These are phyloP conservation scores for Pseudopyricularia javanii DNA, from an alignment of 2,329 filamentous ascomycete species.

Conservation along the genomic window DNA sequence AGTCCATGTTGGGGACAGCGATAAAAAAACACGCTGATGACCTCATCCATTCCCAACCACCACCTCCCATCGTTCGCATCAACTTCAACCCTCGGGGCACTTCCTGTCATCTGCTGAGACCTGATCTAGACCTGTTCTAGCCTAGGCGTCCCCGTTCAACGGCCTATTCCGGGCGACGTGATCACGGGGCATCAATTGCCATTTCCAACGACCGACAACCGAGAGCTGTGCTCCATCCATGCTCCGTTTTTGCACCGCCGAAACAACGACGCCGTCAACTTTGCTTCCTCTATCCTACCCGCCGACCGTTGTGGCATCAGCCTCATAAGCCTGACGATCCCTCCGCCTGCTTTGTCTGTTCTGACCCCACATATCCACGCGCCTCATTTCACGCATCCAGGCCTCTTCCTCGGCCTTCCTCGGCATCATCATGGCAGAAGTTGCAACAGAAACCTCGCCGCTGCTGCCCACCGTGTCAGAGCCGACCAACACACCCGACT, in stretches of 20 bases:
- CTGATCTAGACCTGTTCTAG: too few relatives aligned
- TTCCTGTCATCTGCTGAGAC: neutral
- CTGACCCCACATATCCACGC: neutral
- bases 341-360: neutral
- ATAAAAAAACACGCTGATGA: neutral
- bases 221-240: neutral
- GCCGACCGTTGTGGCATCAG: neutral
- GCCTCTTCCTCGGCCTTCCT: neutral
- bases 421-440: neutral
- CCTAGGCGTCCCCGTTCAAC: neutral
- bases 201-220: neutral
- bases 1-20: too few relatives aligned
- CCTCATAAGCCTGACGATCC: neutral
- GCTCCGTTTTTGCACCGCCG: neutral
- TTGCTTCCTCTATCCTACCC: neutral
- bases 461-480: constrained; percentile 11
- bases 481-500: constrained; percentile 8
- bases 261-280: neutral
- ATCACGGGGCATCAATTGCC: neutral
- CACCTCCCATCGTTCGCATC: neutral
- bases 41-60: neutral
- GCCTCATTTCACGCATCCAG: neutral
- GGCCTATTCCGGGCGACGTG: neutral
- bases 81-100: neutral
- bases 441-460: constrained; percentile 10